Base-by-base conservation (phyloP, 2,329 filamentous ascomycete genomes). In the Pseudogymnoascus sp. region DNA sequence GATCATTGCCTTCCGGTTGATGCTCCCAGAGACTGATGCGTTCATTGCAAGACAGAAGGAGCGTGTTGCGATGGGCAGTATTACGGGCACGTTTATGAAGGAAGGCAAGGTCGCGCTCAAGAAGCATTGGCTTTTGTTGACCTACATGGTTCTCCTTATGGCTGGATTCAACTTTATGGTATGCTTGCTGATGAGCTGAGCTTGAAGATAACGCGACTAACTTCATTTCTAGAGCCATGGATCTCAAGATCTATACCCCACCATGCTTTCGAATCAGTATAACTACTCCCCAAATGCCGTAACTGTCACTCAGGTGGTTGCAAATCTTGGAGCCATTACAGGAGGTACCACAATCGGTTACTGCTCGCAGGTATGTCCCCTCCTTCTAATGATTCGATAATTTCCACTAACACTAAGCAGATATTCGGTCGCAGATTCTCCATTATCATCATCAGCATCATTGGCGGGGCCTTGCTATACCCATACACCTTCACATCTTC, bases 121-220 rank as follows among this genome's bases (percentile, higher is more conserved):
- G 75, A 83, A 85, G 10, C 90, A 96, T 75, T 96, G 92, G 92
- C 68, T 91, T 13, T 76, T 96, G 2, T 79, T 96, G 64, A 79
- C 86, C 37, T 96, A 96, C 76, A 80, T 96, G 64, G 90, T 96
- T 6, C 79, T 96, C 19, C 80, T 96, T 41, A 96, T 96, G 90
- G 88, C 90, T 1, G 91, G 91, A 3, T 95, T 96, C 80, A 96
- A 96, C 77, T 96, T 95, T 73, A 92, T 95, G 89, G 86, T 89
- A 70, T 85, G 88, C 74, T 75, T 86, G 1, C 6, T 7, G 13
- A 34, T 19, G 21, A 21, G 28, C 28, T 13, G 28, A 14, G 28
- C 28, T 8, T 13, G 14, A 21, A 21, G 28, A 8, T 7, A 57
- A 19, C 3, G 28, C 10, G 51, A 31, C 51, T 57, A 16, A 57